Base-by-base conservation (phyloP, 345 rosid genomes). In the Psidium guajava region DNA sequence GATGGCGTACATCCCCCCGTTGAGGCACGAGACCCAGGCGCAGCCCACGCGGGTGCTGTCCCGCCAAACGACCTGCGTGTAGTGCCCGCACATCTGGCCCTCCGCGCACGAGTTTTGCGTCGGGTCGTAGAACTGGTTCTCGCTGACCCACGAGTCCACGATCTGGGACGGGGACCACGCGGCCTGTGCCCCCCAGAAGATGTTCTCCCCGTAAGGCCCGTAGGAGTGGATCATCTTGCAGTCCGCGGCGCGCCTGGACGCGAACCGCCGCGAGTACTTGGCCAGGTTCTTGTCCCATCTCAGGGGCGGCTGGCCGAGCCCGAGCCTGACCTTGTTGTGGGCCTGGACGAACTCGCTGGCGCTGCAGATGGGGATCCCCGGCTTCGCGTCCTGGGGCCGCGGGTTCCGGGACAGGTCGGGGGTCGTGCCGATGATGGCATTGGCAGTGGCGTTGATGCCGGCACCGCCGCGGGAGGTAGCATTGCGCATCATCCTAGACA, bases 31-130 rank as follows among this genome's bases (percentile, higher is more conserved):
- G 18, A 82, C 80, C 36, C 81, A 75, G 21, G 91, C 89, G 51
- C 96, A 92, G n/a, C 96, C 93, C 5, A 92, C 57, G 20, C 50
- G 28, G 49, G 74, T 44, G 21, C 90, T 88, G 57, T 83, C 81
- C 54, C 83, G 86, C 94, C 94, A 92, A 44, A 91, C 87, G 42
- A 93, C 10, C 85, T 93, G 96, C 16, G 93, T 92, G 84, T 90
- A 93, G 86, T 93, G 94, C 1, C 93, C 91, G 54, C 96, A 92
- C 92, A 85, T 87, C 44, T 89, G 3, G 1, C 89, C 92, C 0
- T 36, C 6, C 1, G 40, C 27, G 44, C 95, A 91, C 18, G 83
- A 2, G 36, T 90, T 89, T 2, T 59, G 36, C 18, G 11, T 53
- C 2, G 3, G 24, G n/a, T 92, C n/a, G 27, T 86, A 92, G 73